Percentiles rank a stretch among this genome's conserved stretches.
These are phyloP conservation scores for Chaetomiaceae sp. DNA, from an alignment of 2,329 filamentous ascomycete genomes.

Conservation along the genomic window DNA sequence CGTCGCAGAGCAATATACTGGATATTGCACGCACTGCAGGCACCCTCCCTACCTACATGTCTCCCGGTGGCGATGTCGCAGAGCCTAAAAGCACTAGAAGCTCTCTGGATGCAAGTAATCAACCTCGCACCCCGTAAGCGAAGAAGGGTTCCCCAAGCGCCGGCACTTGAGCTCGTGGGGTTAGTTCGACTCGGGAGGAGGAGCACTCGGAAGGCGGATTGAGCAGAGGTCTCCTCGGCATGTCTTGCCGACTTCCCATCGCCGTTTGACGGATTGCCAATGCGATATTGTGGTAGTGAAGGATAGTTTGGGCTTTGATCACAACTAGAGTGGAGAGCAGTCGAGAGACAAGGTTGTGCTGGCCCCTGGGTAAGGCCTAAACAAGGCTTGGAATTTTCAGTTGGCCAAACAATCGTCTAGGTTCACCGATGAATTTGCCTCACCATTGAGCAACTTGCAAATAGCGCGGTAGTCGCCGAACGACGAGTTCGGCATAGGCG, in stretches of 20 bases:
- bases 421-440: neutral
- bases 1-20: neutral
- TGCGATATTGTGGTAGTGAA: neutral
- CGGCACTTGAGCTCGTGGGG: conserved; percentile 6
- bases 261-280: too few relatives aligned
- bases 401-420: too few relatives aligned
- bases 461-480: neutral
- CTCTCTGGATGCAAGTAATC: conserved; percentile 2
- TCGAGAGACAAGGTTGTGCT: too few relatives aligned
- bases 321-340: too few relatives aligned
- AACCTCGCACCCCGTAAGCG: neutral
- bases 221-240: neutral
- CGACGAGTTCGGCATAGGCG: neutral
- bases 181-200: neutral
- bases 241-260: conserved; percentile 9
- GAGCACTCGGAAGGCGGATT: neutral
- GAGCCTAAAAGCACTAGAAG: conserved; percentile 17
- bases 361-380: too few relatives aligned
- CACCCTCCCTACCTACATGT: neutral
- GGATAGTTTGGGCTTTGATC: too few relatives aligned
- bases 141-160: neutral
- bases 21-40: neutral
- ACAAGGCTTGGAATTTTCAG: too few relatives aligned
- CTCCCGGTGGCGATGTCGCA: conserved; percentile 4
- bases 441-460: neutral